Evolutionary conservation across 1,139 yeast species (phyloP), one percentile per base, ranked within the genome.

Genomic region (Saccharomyces pastorianus): DNA sequence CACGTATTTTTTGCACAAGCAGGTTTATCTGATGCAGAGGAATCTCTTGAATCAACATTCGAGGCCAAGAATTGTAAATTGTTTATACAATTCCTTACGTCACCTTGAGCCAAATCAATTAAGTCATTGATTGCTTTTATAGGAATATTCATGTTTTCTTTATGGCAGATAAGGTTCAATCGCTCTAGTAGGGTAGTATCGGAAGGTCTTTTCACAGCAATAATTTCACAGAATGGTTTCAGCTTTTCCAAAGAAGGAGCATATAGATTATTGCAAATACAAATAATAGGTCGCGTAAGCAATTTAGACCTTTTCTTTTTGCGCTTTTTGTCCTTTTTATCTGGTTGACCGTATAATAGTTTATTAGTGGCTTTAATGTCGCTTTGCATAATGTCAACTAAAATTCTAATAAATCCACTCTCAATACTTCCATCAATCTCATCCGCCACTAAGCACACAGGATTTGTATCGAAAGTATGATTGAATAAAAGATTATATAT

Each of bases 361-460:
- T 50, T 58, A 46, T 50, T 65, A 3, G 78, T 68, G 0, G 84
- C 84, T 54, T 77, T 73, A 26, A 73, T 74, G 64, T 91, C 98
- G 1, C 81, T 73, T 48, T 74, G 71, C 1, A 87, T 65, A 46
- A 91, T 66, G 54, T 87, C 90, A 26, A 79, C 66, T 50, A 93
- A 69, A 0, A 84, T 83, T 56, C 77, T 77, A n/a, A 90, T 79
- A 56, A 93, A 86, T 17, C 96, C 97, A 48, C 78, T 72, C 64
- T 91, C 96, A 0, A 84, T 76, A n/a, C 89, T 85, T 3, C 96
- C 95, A 64, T 93, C 99, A 47, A 93, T 79, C 67, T 93, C 98
- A 70, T 93, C 98, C 8, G 91, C 86, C 1, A 93, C 76, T 13
- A 90, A 73, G 66, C 96, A 89, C 0, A 88, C 82, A 0, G 96